Evolutionary conservation across 1,139 yeast genomes (phyloP).

Genomic region (Suhomyces terraborum): DNA sequence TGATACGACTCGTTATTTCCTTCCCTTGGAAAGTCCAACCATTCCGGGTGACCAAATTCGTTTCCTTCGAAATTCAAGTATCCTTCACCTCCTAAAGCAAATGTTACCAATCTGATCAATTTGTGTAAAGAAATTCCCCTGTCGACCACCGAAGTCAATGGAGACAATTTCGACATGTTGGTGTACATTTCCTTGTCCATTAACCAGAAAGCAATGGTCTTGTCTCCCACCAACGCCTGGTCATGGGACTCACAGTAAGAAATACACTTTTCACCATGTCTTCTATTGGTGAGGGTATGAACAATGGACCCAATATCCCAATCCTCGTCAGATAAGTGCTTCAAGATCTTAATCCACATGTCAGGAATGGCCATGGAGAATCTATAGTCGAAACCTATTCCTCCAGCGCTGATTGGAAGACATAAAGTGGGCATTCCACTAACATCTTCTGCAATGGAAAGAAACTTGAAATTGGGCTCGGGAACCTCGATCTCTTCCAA

Average conservation of each 20-base stretch:
- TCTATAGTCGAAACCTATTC: slow-evolving; percentile 91
- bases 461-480: slow-evolving; percentile 49
- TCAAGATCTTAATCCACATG: slow-evolving; percentile 95
- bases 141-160: slow-evolving; percentile 74
- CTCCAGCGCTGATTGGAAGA: slow-evolving; percentile 70
- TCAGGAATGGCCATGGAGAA: slow-evolving; percentile 98
- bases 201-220: slow-evolving; percentile 94
- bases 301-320: slow-evolving; percentile 88
- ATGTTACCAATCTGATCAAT: slow-evolving; percentile 82
- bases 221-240: slow-evolving; percentile 96
- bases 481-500: slow-evolving; percentile 51
- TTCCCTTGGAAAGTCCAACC: slow-evolving; percentile 94
- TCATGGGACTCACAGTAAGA: slow-evolving; percentile 96
- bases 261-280: slow-evolving; percentile 87
- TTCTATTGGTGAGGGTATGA: slow-evolving; percentile 81
- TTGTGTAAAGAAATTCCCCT: slow-evolving; percentile 91
- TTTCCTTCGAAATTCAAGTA: slow-evolving; percentile 95
- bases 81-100: slow-evolving; percentile 92
- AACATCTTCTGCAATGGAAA: slow-evolving; percentile 94
- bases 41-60: slow-evolving; percentile 98
- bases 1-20: slow-evolving; percentile 89
- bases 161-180: slow-evolving; percentile 79
- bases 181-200: slow-evolving; percentile 99
- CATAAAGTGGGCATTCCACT: slow-evolving; percentile 97
- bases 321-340: slow-evolving; percentile 81